phyloP scores from a whole-genome alignment of 768 basidiomycete species.

The Amylocystis lapponica region DNA sequence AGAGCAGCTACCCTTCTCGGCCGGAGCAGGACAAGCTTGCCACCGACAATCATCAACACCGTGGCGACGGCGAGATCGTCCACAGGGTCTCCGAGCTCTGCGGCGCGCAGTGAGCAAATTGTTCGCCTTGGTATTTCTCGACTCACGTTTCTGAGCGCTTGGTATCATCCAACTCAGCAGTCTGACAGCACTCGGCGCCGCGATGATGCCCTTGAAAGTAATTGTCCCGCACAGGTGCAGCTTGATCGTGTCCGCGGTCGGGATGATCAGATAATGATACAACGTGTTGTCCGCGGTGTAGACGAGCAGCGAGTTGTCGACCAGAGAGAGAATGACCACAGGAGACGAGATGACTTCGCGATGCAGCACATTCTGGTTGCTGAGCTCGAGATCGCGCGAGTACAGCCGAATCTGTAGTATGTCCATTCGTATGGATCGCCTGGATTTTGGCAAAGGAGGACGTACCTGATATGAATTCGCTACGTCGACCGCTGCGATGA shows the following conservation, averaged over 20 bases:
- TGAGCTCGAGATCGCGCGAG: constrained; percentile 85
- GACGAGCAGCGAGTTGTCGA: constrained; percentile 92
- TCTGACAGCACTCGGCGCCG: constrained; percentile 75
- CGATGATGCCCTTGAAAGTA: constrained; percentile 86
- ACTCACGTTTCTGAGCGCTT: constrained; percentile 82
- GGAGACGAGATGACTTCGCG: constrained; percentile 71
- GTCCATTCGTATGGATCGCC: neutral
- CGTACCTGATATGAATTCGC: constrained; percentile 71
- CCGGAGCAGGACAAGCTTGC: constrained; percentile 81
- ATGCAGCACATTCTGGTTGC: constrained; percentile 77
- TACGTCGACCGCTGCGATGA: constrained; percentile 86
- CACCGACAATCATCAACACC: constrained; percentile 92
- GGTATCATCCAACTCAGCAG: constrained; percentile 98
- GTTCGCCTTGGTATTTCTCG: neutral
- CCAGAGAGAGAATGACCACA: constrained; percentile 81
- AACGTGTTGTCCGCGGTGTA: constrained; percentile 94
- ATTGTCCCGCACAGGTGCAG: constrained; percentile 93
- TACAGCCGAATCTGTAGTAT: constrained; percentile 88
- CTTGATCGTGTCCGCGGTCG: constrained; percentile 76
- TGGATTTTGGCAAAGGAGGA: constrained; percentile 8
- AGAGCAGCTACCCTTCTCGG: constrained; percentile 69
- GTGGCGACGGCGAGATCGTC: constrained; percentile 92
- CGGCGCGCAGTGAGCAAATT: neutral
- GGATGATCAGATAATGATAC: constrained; percentile 86
- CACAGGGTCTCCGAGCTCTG: constrained; percentile 90